A percentile compares a stretch with the other conserved stretches of the same genome.
Conservation (phyloP, 768 basidiomycete genomes). For the Nidularia pulvinata region DNA sequence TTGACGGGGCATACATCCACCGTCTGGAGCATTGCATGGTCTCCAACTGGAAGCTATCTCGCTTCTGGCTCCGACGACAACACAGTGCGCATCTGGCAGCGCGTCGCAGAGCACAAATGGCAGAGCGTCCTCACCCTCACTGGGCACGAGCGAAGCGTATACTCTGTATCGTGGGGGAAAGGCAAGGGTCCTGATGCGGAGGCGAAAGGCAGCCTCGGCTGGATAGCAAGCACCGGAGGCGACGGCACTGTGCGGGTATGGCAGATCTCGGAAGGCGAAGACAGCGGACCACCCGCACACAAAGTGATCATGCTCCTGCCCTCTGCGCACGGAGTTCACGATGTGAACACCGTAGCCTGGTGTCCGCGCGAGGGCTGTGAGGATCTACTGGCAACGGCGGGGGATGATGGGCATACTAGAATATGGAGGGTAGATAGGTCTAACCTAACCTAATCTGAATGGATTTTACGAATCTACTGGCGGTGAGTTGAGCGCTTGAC, state of each 20-base stretch:
- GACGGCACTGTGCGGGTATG: slow-evolving; percentile 87
- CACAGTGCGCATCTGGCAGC: slow-evolving; percentile 85
- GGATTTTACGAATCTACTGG: too few relatives aligned
- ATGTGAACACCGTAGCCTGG: slow-evolving; percentile 88
- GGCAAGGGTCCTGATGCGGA: slow-evolving; percentile 29
- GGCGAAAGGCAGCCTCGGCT: slow-evolving; percentile 54
- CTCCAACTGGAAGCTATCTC: slow-evolving; percentile 76
- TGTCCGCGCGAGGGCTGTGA: slow-evolving; percentile 67
- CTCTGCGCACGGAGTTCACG: slow-evolving; percentile 78
- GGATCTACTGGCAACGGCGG: slow-evolving; percentile 76
- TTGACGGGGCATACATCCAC: slow-evolving; percentile 83
- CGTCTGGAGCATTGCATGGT: slow-evolving; percentile 89
- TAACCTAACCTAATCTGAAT: too few relatives aligned
- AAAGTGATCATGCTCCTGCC: slow-evolving; percentile 56
- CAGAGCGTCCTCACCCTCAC: slow-evolving; percentile 57
- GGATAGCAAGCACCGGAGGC: slow-evolving; percentile 84
- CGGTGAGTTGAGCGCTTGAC: too few relatives aligned
- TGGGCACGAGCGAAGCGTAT: slow-evolving; percentile 77
- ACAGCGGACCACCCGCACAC: slow-evolving; percentile 22
- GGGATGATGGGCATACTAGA: slow-evolving; percentile 81
- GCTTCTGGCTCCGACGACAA: slow-evolving; percentile 88
- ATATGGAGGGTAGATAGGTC: slow-evolving; percentile 59
- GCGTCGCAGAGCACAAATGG: slow-evolving; percentile 61
- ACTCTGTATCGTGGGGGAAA: slow-evolving; percentile 72
- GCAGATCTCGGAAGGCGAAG: slow-evolving; percentile 58